Conservation (phyloP, 208 protist genomes). For the Acanthamoeba sp. region DNA sequence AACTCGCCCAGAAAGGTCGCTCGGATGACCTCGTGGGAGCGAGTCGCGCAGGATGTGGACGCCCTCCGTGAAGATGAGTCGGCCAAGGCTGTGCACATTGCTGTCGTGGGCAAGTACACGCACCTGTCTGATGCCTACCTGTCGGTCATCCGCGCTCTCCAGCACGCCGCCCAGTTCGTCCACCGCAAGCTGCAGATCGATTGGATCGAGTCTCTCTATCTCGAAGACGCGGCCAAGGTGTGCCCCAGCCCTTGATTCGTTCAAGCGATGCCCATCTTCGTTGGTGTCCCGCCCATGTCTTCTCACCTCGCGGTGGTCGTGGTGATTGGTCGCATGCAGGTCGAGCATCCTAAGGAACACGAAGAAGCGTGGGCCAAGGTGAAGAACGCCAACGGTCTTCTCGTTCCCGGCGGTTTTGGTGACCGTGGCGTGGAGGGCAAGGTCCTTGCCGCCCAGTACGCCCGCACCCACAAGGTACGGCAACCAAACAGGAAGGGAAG, state of each 20-base stretch:
- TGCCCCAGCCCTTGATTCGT: background rate
- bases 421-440: slow-evolving; percentile 97
- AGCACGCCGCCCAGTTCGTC: slow-evolving; percentile 95
- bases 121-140: slow-evolving; percentile 97
- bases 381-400: slow-evolving; percentile 95
- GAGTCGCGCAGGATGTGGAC: slow-evolving; percentile 84
- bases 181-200: slow-evolving; percentile 95
- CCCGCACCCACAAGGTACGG: slow-evolving; percentile 95
- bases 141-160: slow-evolving; percentile 97
- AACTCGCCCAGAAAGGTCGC: slow-evolving; percentile 51
- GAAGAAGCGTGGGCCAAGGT: slow-evolving; percentile 86
- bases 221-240: slow-evolving; percentile 84
- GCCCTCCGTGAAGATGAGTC: background rate
- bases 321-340: too few relatives aligned
- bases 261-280: too few relatives aligned
- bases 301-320: too few relatives aligned
- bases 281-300: too few relatives aligned
- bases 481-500: too few relatives aligned
- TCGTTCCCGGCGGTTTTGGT: slow-evolving; percentile 99
- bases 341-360: slow-evolving; percentile 72
- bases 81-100: slow-evolving; percentile 92
- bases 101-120: slow-evolving; percentile 99
- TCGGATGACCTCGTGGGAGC: slow-evolving; percentile 85
- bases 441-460: slow-evolving; percentile 95
- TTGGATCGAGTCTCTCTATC: slow-evolving; percentile 93